Conservation (phyloP, 1,284 basidiomycete species). For the Marasmius sp. region DNA sequence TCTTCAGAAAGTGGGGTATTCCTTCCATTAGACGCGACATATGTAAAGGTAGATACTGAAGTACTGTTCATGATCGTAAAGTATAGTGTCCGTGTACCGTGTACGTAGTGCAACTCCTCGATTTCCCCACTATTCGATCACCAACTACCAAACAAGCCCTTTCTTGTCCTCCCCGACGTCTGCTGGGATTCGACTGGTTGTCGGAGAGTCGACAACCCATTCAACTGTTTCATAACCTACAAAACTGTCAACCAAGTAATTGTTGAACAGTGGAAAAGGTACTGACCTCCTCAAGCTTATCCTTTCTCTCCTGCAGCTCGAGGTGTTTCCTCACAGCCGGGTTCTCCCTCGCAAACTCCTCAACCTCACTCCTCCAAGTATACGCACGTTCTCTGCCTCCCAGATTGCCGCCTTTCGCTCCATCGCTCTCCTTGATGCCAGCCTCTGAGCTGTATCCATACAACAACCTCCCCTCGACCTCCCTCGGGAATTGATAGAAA, state of each 20-base stretch:
- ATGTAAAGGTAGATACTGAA: too few relatives aligned
- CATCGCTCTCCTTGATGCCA: too few relatives aligned
- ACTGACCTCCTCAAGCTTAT: constrained; percentile 95
- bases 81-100: not conserved
- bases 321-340: constrained; percentile 83
- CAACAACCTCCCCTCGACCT: constrained; percentile 93
- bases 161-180: constrained; percentile 52
- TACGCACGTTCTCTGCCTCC: too few relatives aligned
- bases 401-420: too few relatives aligned
- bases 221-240: constrained; percentile 90
- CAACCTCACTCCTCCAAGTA: constrained; percentile 84
- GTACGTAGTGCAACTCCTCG: not conserved
- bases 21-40: too few relatives aligned
- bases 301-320: constrained; percentile 96
- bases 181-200: constrained; percentile 64
- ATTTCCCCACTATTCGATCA: constrained; percentile 46
- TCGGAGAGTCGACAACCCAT: constrained; percentile 81
- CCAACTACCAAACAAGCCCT: constrained; percentile 68
- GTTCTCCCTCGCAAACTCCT: constrained; percentile 93
- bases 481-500: constrained; percentile 98
- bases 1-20: too few relatives aligned
- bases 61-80: not conserved
- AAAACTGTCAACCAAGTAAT: not conserved
- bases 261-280: not conserved
- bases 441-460: constrained; percentile 45